A percentile compares a stretch with the other conserved stretches of the same genome.
phyloP scores from a whole-genome alignment of 495 filamentous ascomycete species.

The Aspergillus conjunctus region DNA sequence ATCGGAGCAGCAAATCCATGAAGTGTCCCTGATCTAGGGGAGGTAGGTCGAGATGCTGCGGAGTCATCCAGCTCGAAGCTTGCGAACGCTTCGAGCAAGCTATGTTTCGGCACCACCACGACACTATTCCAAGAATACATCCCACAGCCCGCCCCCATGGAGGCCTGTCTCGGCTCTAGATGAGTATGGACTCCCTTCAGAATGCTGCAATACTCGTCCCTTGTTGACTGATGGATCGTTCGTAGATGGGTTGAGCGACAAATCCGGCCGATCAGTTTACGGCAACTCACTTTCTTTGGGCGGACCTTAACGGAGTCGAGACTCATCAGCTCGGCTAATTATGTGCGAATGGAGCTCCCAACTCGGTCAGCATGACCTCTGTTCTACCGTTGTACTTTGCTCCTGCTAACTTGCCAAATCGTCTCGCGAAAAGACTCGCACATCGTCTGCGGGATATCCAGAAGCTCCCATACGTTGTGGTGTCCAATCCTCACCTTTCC shows the following conservation, averaged over 20 bases:
- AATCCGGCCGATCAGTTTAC: constrained; percentile 82
- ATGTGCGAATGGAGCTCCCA: constrained; percentile 92
- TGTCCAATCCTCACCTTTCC: constrained; percentile 91
- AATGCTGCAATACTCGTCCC: constrained; percentile 13
- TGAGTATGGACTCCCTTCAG: constrained; percentile 60
- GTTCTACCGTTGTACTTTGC: neutral
- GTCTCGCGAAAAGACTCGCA: constrained; percentile 59
- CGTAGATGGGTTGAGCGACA: constrained; percentile 82
- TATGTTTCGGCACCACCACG: constrained; percentile 24
- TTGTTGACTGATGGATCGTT: neutral
- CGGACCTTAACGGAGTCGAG: constrained; percentile 87
- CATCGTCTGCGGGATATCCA: constrained; percentile 98
- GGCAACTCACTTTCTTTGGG: constrained; percentile 92
- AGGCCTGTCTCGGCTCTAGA: constrained; percentile 80
- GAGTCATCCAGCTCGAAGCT: constrained; percentile 39
- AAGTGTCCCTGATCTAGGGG: constrained; percentile 22
- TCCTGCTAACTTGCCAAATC: neutral
- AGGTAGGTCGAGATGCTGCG: constrained; percentile 39
- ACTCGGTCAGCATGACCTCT: constrained; percentile 60
- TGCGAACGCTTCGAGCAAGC: constrained; percentile 29
- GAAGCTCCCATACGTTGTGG: constrained; percentile 90
- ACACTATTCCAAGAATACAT: constrained; percentile 28
- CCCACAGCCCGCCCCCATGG: constrained; percentile 64
- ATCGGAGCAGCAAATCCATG: constrained; percentile 19
- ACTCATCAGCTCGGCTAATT: constrained; percentile 92